Evolutionary conservation across 768 basidiomycete species (phyloP).

Genomic region (Pisolithus orientalis): DNA sequence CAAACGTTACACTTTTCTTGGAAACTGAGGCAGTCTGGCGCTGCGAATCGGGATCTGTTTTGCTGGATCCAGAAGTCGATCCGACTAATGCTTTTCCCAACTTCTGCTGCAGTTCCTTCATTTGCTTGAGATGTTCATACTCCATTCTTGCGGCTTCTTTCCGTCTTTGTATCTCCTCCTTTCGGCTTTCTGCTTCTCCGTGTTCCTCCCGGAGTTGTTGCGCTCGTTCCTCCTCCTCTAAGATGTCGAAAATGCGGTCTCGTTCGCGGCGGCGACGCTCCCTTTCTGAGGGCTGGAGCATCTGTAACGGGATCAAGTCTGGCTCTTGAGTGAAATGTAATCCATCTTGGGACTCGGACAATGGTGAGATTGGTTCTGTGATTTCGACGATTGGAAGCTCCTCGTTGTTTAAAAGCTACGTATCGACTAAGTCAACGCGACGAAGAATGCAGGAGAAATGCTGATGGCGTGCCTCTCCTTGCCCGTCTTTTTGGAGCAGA

Average conservation of each 20-base stretch:
- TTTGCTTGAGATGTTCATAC: conserved; percentile 31
- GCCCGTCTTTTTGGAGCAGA: conserved; percentile 39
- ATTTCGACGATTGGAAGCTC: conserved; percentile 78
- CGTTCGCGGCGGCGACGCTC: conserved; percentile 52
- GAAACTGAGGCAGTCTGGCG: conserved; percentile 27
- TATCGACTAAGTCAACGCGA: conserved; percentile 12
- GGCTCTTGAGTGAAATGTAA: conserved; percentile 31
- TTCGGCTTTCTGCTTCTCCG: conserved; percentile 34
- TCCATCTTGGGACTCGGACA: conserved; percentile 12
- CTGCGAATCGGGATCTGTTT: conserved; percentile 28
- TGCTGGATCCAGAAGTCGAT: conserved; percentile 32
- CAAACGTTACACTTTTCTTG: conserved; percentile 66
- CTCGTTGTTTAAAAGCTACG: conserved; percentile 66
- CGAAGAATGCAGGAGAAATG: conserved; percentile 13
- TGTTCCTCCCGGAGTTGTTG: conserved; percentile 38
- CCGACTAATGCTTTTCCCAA: conserved; percentile 54
- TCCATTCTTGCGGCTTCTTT: conserved; percentile 42
- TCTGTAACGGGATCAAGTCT: conserved; percentile 40
- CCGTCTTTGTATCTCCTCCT: conserved; percentile 45
- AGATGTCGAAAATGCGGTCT: conserved; percentile 55
- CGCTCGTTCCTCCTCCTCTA: conserved; percentile 64
- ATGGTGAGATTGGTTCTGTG: conserved; percentile 44
- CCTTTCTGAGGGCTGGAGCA: conserved; percentile 40
- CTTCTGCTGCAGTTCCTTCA: conserved; percentile 60
- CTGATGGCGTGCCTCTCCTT: conserved; percentile 53